Evolutionary conservation across 2,329 filamentous ascomycete genomes (phyloP).

Genomic region (Ophiostoma ulmi): DNA sequence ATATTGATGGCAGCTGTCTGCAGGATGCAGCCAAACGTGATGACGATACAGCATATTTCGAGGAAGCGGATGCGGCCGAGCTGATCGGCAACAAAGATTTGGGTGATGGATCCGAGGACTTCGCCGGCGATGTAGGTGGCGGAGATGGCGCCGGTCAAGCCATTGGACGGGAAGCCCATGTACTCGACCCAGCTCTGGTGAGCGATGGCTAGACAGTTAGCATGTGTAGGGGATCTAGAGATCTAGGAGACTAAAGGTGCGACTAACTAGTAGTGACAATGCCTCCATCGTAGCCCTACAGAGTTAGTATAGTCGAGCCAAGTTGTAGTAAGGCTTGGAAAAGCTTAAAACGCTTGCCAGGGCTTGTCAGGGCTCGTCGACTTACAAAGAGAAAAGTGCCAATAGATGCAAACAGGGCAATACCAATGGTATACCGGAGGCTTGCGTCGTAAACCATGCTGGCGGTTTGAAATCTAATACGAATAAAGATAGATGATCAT

Average conservation of each 20-base stretch:
- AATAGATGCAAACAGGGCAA: slow-evolving; percentile 46
- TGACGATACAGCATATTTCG: slow-evolving; percentile 49
- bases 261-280: slow-evolving; percentile 31
- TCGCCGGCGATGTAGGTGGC: slow-evolving; percentile 57
- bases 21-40: slow-evolving; percentile 50
- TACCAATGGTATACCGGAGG: slow-evolving; percentile 3
- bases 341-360: neutral
- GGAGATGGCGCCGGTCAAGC: slow-evolving; percentile 51
- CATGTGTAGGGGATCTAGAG: neutral
- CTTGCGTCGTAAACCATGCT: slow-evolving; percentile 1
- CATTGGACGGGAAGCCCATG: slow-evolving; percentile 51
- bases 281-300: slow-evolving; percentile 17
- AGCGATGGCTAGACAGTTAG: slow-evolving; percentile 42
- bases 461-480: no score
- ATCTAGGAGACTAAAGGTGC: neutral
- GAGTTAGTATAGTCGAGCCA: neutral
- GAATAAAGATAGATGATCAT: neutral
- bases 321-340: neutral
- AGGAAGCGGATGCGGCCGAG: slow-evolving; percentile 51
- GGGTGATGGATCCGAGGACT: slow-evolving; percentile 48
- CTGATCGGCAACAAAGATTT: slow-evolving; percentile 50
- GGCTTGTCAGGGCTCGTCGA: neutral
- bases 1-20: slow-evolving; percentile 52
- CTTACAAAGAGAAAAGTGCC: slow-evolving; percentile 55
- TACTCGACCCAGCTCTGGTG: slow-evolving; percentile 57